These are phyloP conservation scores for Rhodosporidiobolus sp. DNA, from an alignment of 768 basidiomycete species.

Conservation along the genomic window DNA sequence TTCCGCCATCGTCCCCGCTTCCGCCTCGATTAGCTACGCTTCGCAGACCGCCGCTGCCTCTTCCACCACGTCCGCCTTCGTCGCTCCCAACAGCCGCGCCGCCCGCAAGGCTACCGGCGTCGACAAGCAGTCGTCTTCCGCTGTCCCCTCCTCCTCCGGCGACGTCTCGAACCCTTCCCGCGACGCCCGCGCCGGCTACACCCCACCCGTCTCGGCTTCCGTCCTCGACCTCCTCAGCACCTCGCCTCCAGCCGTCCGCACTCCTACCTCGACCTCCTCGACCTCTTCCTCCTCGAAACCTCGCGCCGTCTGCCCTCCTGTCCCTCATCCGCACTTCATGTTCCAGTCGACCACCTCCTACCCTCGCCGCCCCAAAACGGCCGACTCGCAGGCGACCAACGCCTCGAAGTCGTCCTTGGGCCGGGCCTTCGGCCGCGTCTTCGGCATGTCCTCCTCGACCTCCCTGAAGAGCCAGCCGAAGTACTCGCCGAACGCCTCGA, in stretches of 20 bases:
- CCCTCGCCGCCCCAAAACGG: neutral
- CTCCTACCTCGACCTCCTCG: neutral
- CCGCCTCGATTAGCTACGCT: neutral
- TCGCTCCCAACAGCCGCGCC: neutral
- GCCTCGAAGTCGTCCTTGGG: neutral
- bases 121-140: neutral
- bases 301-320: neutral
- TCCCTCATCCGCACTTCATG: neutral
- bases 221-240: neutral
- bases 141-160: neutral
- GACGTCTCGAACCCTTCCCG: neutral
- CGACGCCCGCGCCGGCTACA: neutral
- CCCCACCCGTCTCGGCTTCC: neutral
- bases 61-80: neutral
- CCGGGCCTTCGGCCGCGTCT: neutral
- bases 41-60: neutral
- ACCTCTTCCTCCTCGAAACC: no score
- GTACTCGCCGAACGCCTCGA: neutral
- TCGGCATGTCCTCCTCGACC: neutral
- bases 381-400: constrained; percentile 6
- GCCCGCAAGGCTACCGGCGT: no score
- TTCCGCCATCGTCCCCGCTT: neutral
- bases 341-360: neutral
- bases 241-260: neutral
- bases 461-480: neutral